These are phyloP conservation scores for Amanita inopinata DNA, from an alignment of 768 basidiomycete species.

Conservation along the genomic window DNA sequence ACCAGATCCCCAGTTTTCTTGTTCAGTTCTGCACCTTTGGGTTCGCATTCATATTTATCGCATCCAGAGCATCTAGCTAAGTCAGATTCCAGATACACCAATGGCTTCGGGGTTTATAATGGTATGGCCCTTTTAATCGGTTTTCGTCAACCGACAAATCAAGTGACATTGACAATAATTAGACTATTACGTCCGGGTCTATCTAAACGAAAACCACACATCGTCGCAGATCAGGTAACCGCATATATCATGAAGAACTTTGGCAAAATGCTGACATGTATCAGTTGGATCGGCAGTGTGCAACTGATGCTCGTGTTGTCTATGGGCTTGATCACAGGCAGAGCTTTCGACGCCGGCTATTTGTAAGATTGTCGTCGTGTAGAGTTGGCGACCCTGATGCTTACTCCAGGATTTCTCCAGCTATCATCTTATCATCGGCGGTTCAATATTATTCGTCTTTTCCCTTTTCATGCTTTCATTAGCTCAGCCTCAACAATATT, in stretches of 20 bases:
- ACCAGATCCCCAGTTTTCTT: slow-evolving; percentile 21
- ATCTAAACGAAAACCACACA: slow-evolving; percentile 22
- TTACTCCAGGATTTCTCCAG: slow-evolving; percentile 15
- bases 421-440: slow-evolving; percentile 34
- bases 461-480: slow-evolving; percentile 40
- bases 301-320: slow-evolving; percentile 38
- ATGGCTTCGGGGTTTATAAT: slow-evolving; percentile 27
- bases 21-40: slow-evolving; percentile 37
- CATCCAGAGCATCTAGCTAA: slow-evolving; percentile 2
- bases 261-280: not conserved
- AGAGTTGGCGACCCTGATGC: not conserved
- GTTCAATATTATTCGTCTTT: slow-evolving; percentile 33
- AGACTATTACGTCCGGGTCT: slow-evolving; percentile 33
- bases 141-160: slow-evolving; percentile 11
- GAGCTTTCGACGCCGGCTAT: slow-evolving; percentile 43
- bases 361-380: slow-evolving; percentile 23
- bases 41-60: slow-evolving; percentile 13
- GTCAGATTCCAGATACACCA: slow-evolving; percentile 21
- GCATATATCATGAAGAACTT: not conserved
- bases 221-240: slow-evolving; percentile 28
- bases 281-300: slow-evolving; percentile 36
- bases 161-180: slow-evolving; percentile 7
- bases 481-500: slow-evolving; percentile 27
- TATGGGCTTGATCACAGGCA: slow-evolving; percentile 35
- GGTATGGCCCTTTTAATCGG: too few species aligned